phyloP scores from a whole-genome alignment of 2,329 filamentous ascomycete genomes.

The Macrophomina pseudophaseolina region DNA sequence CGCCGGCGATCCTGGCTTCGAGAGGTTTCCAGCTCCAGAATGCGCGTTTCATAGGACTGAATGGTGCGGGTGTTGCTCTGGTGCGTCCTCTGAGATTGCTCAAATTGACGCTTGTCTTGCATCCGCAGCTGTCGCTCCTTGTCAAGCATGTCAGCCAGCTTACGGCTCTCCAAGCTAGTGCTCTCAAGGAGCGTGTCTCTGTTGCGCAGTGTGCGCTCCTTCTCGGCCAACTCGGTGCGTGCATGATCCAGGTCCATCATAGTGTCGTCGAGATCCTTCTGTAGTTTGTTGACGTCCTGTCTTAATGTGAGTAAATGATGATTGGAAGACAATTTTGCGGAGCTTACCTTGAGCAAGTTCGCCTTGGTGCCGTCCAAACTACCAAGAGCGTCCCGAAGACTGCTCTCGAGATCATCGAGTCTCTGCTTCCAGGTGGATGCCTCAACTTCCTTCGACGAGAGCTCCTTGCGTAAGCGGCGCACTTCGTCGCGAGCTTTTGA shows the following conservation, averaged over 20 bases:
- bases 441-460: constrained; percentile 85
- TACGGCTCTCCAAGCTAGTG: constrained; percentile 83
- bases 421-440: constrained; percentile 90
- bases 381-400: constrained; percentile 82
- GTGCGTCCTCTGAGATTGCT: constrained; percentile 85
- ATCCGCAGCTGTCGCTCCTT: constrained; percentile 86
- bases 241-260: constrained; percentile 80
- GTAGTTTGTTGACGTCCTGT: constrained; percentile 82
- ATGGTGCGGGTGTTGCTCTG: constrained; percentile 86
- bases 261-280: constrained; percentile 84
- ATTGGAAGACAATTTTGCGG: background rate
- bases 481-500: constrained; percentile 84
- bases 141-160: constrained; percentile 84
- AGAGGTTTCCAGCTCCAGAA: constrained; percentile 82
- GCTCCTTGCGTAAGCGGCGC: constrained; percentile 77
- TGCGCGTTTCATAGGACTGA: constrained; percentile 80
- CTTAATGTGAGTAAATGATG: constrained; percentile 25
- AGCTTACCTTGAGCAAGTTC: constrained; percentile 74
- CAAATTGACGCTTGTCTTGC: constrained; percentile 84
- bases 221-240: constrained; percentile 81
- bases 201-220: constrained; percentile 86
- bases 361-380: constrained; percentile 86
- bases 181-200: constrained; percentile 88
- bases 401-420: constrained; percentile 86
- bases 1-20: constrained; percentile 79